Evolutionary conservation across 169 alveolate species (phyloP).

Genomic region (Plasmodium sp.): DNA sequence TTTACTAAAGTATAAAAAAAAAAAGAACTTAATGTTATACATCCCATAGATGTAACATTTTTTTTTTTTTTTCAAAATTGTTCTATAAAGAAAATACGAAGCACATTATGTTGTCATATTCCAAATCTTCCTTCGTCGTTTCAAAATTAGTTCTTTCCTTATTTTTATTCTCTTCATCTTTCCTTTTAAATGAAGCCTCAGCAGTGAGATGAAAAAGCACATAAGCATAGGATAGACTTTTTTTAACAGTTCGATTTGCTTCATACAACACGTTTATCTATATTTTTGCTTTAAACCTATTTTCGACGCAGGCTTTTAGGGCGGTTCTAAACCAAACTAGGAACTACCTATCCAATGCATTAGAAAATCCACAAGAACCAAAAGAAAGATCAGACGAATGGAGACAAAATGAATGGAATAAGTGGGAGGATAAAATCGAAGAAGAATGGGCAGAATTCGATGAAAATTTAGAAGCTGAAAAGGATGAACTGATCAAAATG

Average conservation of each 20-base stretch:
- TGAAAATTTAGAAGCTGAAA: conserved; percentile 1
- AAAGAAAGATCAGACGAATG: background rate
- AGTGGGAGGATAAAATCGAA: background rate
- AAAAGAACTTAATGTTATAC: background rate
- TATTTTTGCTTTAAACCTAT: background rate
- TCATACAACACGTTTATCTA: background rate
- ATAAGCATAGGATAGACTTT: background rate
- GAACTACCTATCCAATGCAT: background rate
- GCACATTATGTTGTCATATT: background rate
- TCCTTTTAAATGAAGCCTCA: background rate
- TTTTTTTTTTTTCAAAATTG: background rate
- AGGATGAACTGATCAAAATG: background rate
- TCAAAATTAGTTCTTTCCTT: background rate
- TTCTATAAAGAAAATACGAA: background rate
- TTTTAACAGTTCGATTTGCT: background rate
- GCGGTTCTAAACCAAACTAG: background rate
- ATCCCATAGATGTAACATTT: background rate
- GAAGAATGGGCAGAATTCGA: background rate
- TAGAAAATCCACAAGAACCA: background rate
- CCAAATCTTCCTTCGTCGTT: background rate
- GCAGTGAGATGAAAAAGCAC: background rate
- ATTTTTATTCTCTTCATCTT: background rate
- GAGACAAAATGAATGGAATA: conserved; percentile 14
- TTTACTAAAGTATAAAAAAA: background rate
- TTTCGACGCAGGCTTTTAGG: background rate